Evolutionary conservation across 495 filamentous ascomycete species (phyloP).

Genomic region (Lindgomyces ingoldianus): DNA sequence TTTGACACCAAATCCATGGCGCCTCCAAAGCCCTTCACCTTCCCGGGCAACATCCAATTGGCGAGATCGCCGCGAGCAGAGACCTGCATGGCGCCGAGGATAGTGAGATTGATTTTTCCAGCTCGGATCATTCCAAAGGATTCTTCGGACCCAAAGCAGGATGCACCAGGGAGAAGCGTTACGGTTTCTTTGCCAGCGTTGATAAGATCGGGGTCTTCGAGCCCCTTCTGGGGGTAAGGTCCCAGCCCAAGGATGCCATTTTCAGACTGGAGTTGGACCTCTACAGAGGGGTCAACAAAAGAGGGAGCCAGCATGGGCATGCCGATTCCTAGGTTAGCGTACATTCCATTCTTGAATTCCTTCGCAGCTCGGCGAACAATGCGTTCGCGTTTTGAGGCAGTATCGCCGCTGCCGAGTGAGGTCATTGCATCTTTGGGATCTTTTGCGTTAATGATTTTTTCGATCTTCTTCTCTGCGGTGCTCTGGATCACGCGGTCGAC

Average conservation of each 20-base stretch:
- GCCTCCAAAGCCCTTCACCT: conserved; percentile 66
- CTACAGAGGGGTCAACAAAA: conserved; percentile 54
- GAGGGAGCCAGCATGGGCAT: conserved; percentile 61
- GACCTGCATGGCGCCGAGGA: conserved; percentile 63
- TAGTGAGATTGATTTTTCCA: conserved; percentile 61
- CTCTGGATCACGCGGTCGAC: conserved; percentile 64
- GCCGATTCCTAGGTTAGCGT: conserved; percentile 67
- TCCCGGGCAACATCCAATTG: conserved; percentile 67
- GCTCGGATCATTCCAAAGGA: conserved; percentile 65
- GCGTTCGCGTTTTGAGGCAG: conserved; percentile 52
- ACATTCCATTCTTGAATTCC: conserved; percentile 64
- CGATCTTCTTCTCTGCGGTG: conserved; percentile 56
- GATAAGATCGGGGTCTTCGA: conserved; percentile 61
- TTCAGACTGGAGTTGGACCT: conserved; percentile 58
- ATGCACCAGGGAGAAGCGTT: conserved; percentile 58
- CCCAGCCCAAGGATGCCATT: conserved; percentile 66
- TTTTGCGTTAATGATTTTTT: conserved; percentile 55
- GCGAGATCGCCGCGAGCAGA: conserved; percentile 59
- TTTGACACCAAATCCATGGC: conserved; percentile 66
- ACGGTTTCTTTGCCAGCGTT: conserved; percentile 66
- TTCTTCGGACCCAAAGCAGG: conserved; percentile 60
- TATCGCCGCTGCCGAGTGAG: conserved; percentile 38
- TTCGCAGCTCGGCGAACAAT: conserved; percentile 62
- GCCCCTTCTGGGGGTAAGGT: conserved; percentile 56
- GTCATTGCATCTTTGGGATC: conserved; percentile 37